Evolutionary conservation across 306 rosid species (phyloP).

Genomic region (Ormosia semicastrata): DNA sequence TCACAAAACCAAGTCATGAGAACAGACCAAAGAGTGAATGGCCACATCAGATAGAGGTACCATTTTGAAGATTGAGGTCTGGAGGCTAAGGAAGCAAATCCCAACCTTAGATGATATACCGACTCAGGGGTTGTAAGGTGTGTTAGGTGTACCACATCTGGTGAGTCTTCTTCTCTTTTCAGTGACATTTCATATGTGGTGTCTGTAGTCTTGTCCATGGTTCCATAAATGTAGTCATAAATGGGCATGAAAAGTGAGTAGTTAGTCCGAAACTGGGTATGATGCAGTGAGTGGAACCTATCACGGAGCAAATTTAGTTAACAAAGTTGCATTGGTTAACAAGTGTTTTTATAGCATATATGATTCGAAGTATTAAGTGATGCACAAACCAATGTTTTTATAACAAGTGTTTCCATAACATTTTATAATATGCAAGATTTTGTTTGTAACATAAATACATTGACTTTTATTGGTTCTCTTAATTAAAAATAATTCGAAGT

Average conservation of each 20-base stretch:
- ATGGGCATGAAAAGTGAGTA: conserved; percentile 77
- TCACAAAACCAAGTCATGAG: conserved; percentile 46
- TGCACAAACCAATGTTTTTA: no score
- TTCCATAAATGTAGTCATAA: conserved; percentile 65
- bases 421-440: no score
- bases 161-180: conserved; percentile 34
- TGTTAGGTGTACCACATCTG: conserved; percentile 58
- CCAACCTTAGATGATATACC: conserved; percentile 56
- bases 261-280: conserved; percentile 72
- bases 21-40: conserved; percentile 57
- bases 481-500: no score
- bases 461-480: no score
- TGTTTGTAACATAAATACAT: no score
- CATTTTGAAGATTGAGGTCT: conserved; percentile 43
- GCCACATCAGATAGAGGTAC: conserved; percentile 65
- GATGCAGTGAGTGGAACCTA: conserved; percentile 78
- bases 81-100: conserved; percentile 62
- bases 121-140: conserved; percentile 74
- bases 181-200: conserved; percentile 43
- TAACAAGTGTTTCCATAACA: no score
- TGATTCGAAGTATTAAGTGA: no score
- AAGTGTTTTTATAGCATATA: no score
- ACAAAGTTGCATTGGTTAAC: no score
- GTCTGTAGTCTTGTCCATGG: conserved; percentile 55
- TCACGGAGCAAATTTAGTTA: no score